These are phyloP conservation scores for Saccharomyces eubayanus DNA, from an alignment of 805 yeast genomes.

Conservation along the genomic window DNA sequence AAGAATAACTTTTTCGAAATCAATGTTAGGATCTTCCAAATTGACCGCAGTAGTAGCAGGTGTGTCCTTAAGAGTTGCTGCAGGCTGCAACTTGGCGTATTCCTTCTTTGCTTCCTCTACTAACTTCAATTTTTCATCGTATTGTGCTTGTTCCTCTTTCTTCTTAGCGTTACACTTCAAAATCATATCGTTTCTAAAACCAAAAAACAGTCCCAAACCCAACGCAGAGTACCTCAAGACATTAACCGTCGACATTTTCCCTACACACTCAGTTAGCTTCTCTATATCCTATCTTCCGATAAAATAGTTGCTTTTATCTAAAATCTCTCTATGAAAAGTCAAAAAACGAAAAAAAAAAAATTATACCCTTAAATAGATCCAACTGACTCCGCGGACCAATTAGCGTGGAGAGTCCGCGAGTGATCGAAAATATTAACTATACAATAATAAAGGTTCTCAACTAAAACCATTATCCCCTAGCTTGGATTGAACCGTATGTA, in stretches of 20 bases:
- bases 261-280: background rate
- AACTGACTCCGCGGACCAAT: background rate
- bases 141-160: conserved; percentile 50
- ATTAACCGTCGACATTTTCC: conserved; percentile 43
- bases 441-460: background rate
- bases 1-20: conserved; percentile 63
- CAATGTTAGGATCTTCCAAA: conserved; percentile 86
- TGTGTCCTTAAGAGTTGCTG: conserved; percentile 33
- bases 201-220: conserved; percentile 81
- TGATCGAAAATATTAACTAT: background rate
- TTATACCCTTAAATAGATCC: background rate
- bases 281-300: background rate
- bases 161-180: conserved; percentile 53
- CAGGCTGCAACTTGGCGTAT: conserved; percentile 59
- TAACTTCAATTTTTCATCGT: conserved; percentile 59
- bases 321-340: background rate
- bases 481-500: conserved; percentile 36
- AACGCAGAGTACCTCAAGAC: conserved; percentile 88
- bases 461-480: conserved; percentile 50
- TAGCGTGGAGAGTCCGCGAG: background rate
- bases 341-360: background rate
- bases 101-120: conserved; percentile 85
- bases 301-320: background rate
- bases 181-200: conserved; percentile 72
- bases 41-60: conserved; percentile 45